phyloP scores from a whole-genome alignment of 148 eudicot genomes.

The Arbutus unedo region DNA sequence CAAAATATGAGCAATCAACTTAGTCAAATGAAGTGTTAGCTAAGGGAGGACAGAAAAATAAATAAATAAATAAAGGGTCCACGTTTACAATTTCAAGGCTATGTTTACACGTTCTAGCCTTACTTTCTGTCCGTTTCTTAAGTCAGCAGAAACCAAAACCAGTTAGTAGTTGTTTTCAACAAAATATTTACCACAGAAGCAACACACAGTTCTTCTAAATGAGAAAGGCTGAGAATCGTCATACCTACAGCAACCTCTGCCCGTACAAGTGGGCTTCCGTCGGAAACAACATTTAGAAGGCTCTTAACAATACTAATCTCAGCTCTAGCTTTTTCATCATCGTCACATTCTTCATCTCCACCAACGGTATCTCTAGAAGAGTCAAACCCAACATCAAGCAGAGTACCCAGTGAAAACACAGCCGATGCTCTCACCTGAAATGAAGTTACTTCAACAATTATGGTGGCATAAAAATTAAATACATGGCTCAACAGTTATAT shows the following conservation, averaged over 20 bases:
- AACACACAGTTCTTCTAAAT: background rate
- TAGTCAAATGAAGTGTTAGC: background rate
- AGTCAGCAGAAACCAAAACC: background rate
- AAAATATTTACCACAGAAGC: background rate
- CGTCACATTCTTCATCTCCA: slow-evolving; percentile 72
- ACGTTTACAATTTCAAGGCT: background rate
- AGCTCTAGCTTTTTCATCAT: slow-evolving; percentile 81
- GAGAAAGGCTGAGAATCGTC: slow-evolving; percentile 17
- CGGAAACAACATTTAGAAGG: slow-evolving; percentile 77
- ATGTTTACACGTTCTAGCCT: background rate
- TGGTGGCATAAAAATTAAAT: slow-evolving; percentile 1
- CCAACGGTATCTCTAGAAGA: slow-evolving; percentile 60
- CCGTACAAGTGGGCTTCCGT: slow-evolving; percentile 95
- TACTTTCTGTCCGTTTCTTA: background rate
- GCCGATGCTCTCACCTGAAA: slow-evolving; percentile 92
- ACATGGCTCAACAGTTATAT: background rate
- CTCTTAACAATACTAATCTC: slow-evolving; percentile 68
- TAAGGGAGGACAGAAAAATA: background rate
- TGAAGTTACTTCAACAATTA: background rate
- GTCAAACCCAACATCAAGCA: slow-evolving; percentile 84
- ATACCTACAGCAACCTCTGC: slow-evolving; percentile 96
- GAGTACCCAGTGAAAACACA: slow-evolving; percentile 83
- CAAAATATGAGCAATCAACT: background rate
- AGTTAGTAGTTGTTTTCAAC: background rate
- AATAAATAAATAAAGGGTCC: background rate